Evolutionary conservation across 1,139 yeast genomes (phyloP).

Genomic region (Yamadazyma conglobata): DNA sequence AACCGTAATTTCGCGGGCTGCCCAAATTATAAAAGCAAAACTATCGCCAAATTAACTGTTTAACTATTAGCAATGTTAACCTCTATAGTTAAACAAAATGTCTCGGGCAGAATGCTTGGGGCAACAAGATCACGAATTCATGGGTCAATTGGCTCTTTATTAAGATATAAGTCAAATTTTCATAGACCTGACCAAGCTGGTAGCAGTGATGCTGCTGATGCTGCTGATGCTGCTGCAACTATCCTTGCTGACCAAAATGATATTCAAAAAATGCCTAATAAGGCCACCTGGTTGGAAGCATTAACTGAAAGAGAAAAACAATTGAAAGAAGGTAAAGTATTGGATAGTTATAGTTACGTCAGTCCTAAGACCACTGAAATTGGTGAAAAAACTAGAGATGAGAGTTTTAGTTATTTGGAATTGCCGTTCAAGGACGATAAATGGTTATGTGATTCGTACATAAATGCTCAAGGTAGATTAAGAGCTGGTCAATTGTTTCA

Average conservation of each 20-base stretch:
- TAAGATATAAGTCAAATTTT: slow-evolving; percentile 18
- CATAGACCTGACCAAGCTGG: slow-evolving; percentile 41
- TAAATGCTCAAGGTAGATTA: slow-evolving; percentile 83
- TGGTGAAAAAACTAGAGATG: slow-evolving; percentile 68
- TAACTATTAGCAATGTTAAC: slow-evolving; percentile 1
- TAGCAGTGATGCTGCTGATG: slow-evolving; percentile 46
- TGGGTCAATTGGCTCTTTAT: not conserved
- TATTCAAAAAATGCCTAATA: slow-evolving; percentile 38
- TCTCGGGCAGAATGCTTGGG: too few relatives aligned
- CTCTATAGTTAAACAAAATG: too few relatives aligned
- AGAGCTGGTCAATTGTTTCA: slow-evolving; percentile 91
- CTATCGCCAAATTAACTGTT: not conserved
- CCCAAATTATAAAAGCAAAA: slow-evolving; percentile 1
- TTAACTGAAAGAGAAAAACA: slow-evolving; percentile 71
- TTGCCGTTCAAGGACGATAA: slow-evolving; percentile 83
- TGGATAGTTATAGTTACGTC: slow-evolving; percentile 67
- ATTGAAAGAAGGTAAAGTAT: slow-evolving; percentile 62
- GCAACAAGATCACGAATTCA: too few relatives aligned
- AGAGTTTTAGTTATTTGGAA: slow-evolving; percentile 69
- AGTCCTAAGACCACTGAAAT: slow-evolving; percentile 72
- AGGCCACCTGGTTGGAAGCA: slow-evolving; percentile 84
- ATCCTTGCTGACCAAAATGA: slow-evolving; percentile 51
- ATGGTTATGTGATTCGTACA: slow-evolving; percentile 81
- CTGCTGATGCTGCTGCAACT: slow-evolving; percentile 70
- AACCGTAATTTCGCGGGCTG: not conserved